Evolutionary conservation across 2,329 filamentous ascomycete species (phyloP).

Genomic region (Akanthomyces muscarius): DNA sequence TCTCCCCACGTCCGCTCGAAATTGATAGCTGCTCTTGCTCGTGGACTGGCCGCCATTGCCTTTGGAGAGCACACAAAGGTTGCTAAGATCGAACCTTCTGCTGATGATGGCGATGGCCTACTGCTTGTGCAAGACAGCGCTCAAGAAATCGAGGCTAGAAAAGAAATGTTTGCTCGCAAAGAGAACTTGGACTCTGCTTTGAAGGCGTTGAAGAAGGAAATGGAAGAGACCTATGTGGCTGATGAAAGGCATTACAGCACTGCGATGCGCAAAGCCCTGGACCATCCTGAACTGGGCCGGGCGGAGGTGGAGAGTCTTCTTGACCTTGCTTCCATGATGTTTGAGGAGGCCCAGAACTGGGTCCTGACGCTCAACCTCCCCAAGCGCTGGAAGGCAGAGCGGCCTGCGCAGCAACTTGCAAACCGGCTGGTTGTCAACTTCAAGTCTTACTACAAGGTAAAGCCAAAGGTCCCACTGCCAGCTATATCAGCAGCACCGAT

Average conservation of each 20-base stretch:
- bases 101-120: slow-evolving; percentile 35
- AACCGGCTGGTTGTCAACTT: slow-evolving; percentile 32
- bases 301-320: slow-evolving; percentile 40
- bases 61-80: slow-evolving; percentile 56
- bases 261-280: slow-evolving; percentile 41
- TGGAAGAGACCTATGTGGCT: slow-evolving; percentile 39
- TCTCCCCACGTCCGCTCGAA: slow-evolving; percentile 60
- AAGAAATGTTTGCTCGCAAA: slow-evolving; percentile 61
- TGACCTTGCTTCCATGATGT: slow-evolving; percentile 44
- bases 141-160: slow-evolving; percentile 53
- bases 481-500: slow-evolving; percentile 34
- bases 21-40: slow-evolving; percentile 56
- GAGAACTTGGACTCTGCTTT: slow-evolving; percentile 58
- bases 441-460: slow-evolving; percentile 23
- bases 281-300: slow-evolving; percentile 38
- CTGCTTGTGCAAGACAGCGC: slow-evolving; percentile 41
- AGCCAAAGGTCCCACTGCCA: slow-evolving; percentile 27
- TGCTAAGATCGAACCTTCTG: slow-evolving; percentile 35
- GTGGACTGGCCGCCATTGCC: slow-evolving; percentile 59
- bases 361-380: slow-evolving; percentile 39
- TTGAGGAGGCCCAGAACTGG: slow-evolving; percentile 41
- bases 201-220: slow-evolving; percentile 40
- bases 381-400: slow-evolving; percentile 38
- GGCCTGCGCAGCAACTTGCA: slow-evolving; percentile 32
- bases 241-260: slow-evolving; percentile 38